phyloP scores from a whole-genome alignment of 768 basidiomycete genomes.

The Crassisporium funariophilum region DNA sequence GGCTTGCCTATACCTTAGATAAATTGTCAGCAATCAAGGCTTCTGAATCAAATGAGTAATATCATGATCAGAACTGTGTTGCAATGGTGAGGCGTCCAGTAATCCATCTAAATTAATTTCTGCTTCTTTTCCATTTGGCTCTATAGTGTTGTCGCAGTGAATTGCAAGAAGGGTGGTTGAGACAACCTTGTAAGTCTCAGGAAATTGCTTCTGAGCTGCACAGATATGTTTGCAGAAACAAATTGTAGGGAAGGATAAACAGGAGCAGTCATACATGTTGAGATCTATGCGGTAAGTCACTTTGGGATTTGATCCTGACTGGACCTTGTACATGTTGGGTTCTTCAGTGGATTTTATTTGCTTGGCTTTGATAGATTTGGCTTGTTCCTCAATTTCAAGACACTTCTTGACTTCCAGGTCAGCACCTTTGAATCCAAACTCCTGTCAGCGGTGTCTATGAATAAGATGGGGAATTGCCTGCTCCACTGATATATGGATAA shows the following conservation, averaged over 20 bases:
- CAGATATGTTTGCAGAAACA: constrained; percentile 20
- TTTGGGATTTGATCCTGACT: not conserved
- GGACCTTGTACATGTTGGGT: not conserved
- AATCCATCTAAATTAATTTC: no score
- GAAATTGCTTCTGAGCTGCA: constrained; percentile 14
- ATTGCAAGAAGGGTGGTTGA: not conserved
- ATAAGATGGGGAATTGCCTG: constrained; percentile 12
- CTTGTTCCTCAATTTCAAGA: not conserved
- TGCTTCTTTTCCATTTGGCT: not conserved
- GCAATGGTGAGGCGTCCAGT: no score
- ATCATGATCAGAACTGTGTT: no score
- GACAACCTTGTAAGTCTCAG: not conserved
- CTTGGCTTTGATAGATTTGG: not conserved
- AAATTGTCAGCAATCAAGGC: no score
- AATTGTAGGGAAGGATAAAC: constrained; percentile 7
- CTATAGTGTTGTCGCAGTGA: not conserved
- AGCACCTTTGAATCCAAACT: constrained; percentile 18
- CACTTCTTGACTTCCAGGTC: not conserved
- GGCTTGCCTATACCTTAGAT: no score
- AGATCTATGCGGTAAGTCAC: constrained; percentile 12
- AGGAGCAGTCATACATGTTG: constrained; percentile 5
- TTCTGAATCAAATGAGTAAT: no score
- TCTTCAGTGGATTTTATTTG: not conserved
- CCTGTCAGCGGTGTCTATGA: constrained; percentile 14
- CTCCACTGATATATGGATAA: constrained; percentile 14